Evolutionary conservation across 2,329 filamentous ascomycete genomes (phyloP).

Genomic region (Aspergillus ruber): DNA sequence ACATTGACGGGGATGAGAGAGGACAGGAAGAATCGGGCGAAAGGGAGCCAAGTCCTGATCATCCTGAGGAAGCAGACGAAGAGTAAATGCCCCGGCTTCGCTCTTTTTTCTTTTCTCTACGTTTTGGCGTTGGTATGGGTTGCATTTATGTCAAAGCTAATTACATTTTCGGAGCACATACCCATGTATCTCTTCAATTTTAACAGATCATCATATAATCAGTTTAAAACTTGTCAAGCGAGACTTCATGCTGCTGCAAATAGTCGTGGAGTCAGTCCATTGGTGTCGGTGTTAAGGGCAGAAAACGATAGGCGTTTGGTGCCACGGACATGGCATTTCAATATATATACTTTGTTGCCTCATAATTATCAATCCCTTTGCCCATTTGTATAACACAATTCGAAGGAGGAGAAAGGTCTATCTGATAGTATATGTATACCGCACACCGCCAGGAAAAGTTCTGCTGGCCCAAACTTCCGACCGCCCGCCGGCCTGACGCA

Average conservation of each 20-base stretch:
- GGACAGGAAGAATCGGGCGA: not conserved
- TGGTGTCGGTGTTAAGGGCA: not conserved
- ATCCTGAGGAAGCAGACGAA: constrained; percentile 12
- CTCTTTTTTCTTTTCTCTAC: not conserved
- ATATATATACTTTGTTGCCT: not conserved
- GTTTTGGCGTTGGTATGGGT: not conserved
- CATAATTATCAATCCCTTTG: no score
- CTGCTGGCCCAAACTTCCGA: not conserved
- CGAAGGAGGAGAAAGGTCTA: no score
- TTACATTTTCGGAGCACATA: not conserved
- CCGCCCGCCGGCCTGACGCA: not conserved
- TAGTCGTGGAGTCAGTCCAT: not conserved
- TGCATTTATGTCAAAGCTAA: not conserved
- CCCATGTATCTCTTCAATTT: not conserved
- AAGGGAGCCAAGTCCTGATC: constrained; percentile 7
- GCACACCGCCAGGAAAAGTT: not conserved
- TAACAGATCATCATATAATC: no score
- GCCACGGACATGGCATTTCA: not conserved
- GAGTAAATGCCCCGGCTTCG: constrained; percentile 6
- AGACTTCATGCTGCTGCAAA: not conserved
- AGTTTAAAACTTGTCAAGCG: no score
- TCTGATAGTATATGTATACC: not conserved
- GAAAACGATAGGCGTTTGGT: not conserved
- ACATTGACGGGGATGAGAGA: constrained; percentile 4
- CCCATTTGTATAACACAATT: not conserved